Conservation (phyloP, 176 grass and related monocot genomes). For the Aegilops tauschii region DNA sequence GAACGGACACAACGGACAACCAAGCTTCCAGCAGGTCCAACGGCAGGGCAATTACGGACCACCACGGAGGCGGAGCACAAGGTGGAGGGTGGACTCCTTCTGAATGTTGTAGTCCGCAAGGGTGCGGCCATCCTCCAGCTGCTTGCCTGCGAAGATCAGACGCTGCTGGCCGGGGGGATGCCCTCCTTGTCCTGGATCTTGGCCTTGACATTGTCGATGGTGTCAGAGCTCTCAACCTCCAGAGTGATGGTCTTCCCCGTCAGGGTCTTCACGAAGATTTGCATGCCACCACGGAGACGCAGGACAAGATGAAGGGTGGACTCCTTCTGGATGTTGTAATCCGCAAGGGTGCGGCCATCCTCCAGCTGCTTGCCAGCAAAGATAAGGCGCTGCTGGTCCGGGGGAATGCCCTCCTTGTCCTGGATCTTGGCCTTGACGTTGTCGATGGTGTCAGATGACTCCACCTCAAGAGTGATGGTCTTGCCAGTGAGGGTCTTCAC, state of each 20-base stretch:
- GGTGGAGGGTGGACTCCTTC: slow-evolving; percentile 71
- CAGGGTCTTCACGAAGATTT: slow-evolving; percentile 55
- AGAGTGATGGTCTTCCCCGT: slow-evolving; percentile 60
- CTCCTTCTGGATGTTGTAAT: slow-evolving; percentile 68
- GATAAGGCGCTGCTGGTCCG: slow-evolving; percentile 54
- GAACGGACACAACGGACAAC: no score
- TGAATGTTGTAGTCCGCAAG: slow-evolving; percentile 92
- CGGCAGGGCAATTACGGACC: not conserved
- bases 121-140: slow-evolving; percentile 73
- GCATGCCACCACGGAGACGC: slow-evolving; percentile 55
- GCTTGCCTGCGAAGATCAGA: slow-evolving; percentile 74
- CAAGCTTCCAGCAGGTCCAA: no score
- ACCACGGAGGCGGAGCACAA: slow-evolving; percentile 55
- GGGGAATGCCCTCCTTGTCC: slow-evolving; percentile 64
- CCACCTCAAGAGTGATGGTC: slow-evolving; percentile 50
- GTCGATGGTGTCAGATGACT: slow-evolving; percentile 46
- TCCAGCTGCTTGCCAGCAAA: slow-evolving; percentile 58
- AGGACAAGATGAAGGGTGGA: slow-evolving; percentile 57
- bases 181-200: slow-evolving; percentile 91
- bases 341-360: slow-evolving; percentile 47
- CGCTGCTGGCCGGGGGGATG: slow-evolving; percentile 81
- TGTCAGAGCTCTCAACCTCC: slow-evolving; percentile 17
- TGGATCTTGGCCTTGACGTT: slow-evolving; percentile 71
- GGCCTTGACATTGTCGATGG: slow-evolving; percentile 75
- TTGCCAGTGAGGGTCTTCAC: slow-evolving; percentile 56